Evolutionary conservation across 805 yeast species (phyloP), one percentile per base, ranked within the genome.

Genomic region (Pichia phayaonensis): DNA sequence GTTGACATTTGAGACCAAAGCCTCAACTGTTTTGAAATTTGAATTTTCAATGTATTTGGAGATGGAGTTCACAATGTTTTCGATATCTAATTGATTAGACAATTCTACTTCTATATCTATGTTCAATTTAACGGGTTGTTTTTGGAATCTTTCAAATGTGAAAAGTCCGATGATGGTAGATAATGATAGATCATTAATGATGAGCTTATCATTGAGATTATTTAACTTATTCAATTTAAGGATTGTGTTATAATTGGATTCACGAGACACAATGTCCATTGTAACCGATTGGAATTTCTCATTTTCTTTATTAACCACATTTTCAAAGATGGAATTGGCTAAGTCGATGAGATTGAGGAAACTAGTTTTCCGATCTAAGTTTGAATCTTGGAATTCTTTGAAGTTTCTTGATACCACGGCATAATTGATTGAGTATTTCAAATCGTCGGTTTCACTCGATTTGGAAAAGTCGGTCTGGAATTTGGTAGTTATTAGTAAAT

Each of bases 11-110:
- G 81, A 77, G 3, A 87, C 95, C 44, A 94, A 73, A 0, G 97
- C 97, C 63, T 94, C 99, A 1, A 94, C 95, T 0, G 99, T 94
- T 60, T 87, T 84, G 70, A 88, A 94, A 55, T 81, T 80, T 1
- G 96, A 77, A n/a, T 61, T 63, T 60, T 86, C 95, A n/a, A 89
- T 86, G 59, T 82, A 86, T 0, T 61, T 59, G 0, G 76, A 71
- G 4, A 86, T 74, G 2, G 64, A 69, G 26, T 77, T 76, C 22
- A 83, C 75, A 15, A 77, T 58, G 3, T 59, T 52, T 48, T 70
- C 69, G 41, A 78, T 70, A 31, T 72, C 64, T 44, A 74, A 70
- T 21, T 62, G 48, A 18, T 59, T 40, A 5, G 51, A 52, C 12
- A 43, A 40, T 12, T 58, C 61, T 21, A 73, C 55, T 2, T 60